Conservation (phyloP, 2,329 filamentous ascomycete genomes). For the Juglanconis juglandina region DNA sequence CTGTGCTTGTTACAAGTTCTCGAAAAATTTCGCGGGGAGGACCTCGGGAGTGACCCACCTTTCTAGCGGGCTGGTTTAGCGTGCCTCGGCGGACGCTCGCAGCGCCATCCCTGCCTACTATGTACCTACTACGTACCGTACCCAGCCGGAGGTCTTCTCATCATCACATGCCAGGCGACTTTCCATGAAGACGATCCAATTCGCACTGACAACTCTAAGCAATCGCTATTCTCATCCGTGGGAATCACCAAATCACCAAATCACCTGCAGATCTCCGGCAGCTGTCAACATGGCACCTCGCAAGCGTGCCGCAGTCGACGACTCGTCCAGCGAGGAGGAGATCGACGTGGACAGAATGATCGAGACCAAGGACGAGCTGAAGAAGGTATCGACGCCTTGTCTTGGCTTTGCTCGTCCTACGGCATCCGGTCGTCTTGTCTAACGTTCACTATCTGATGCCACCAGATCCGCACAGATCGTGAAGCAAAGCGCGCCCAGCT, state of each 20-base stretch:
- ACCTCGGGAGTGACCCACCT: not conserved
- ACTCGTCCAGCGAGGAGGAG: conserved; percentile 16
- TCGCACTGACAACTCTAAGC: not conserved
- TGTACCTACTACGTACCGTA: no score
- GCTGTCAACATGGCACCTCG: conserved; percentile 8
- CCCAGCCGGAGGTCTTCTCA: not conserved
- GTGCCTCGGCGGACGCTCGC: not conserved
- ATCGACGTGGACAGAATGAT: conserved; percentile 22
- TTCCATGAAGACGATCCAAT: not conserved
- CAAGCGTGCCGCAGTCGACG: conserved; percentile 9
- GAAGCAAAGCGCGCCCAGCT: conserved; percentile 14
- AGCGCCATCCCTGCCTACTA: not conserved
- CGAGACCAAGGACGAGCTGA: conserved; percentile 20
- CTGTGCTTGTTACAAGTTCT: not conserved
- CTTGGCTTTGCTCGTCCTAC: not conserved
- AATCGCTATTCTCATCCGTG: not conserved
- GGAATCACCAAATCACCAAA: not conserved
- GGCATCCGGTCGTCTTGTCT: not conserved
- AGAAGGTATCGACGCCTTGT: conserved; percentile 12
- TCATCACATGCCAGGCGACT: not conserved
- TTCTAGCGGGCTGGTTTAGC: not conserved
- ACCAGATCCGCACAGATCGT: conserved; percentile 17
- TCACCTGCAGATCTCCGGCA: not conserved
- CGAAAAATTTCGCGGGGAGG: conserved; percentile 18
- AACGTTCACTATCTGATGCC: not conserved